Base-by-base conservation (phyloP, 2,329 filamentous ascomycete species). In the Alternaria incomplexa region DNA sequence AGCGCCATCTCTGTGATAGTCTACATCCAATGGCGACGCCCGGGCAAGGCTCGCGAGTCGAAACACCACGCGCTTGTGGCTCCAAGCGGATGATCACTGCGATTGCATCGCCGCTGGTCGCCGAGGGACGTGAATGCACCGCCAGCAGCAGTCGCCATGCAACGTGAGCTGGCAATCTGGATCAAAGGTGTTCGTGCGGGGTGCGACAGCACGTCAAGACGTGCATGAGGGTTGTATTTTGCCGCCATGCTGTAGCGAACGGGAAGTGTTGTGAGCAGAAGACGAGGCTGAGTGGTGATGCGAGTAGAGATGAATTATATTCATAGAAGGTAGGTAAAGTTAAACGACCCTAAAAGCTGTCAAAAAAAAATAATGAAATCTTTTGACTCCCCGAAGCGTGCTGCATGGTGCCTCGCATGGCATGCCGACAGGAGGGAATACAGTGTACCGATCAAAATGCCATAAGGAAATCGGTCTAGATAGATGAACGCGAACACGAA, bases 381-480 rank as follows among this genome's bases (percentile, higher is more conserved):
- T 73, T 72, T 74, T 74, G 64, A 66, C 64, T 65, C 70, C 66
- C 58, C 58, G 56, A 54, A 57, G 56, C 68, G 68, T 70, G 64
- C 64, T 63, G 60, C 60, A 62, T 63, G 59, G 58, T 65, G 64
- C 64, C 66, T 64, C 55, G 60, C 61, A 69, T 66, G 70, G 63
- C 63, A 64, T 65, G 62, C 63, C 63, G 54, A 63, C 60, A 67
- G 56, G 60, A 64, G 59, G 64, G 68, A 72, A 77, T 62, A 75
- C 68, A 73, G 66, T 68, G 69, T 74, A 71, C 72, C 73, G 69
- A 61, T 63, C 68, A 71, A 63, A 62, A 77, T 77, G 73, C 75
- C 74, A 67, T 71, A 67, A 68, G 56, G 61, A 71, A 53, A 67
- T 63, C 58, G 69, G 67, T 77, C 74, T 76, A 76, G 63, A 74